phyloP scores from a whole-genome alignment of 805 yeast genomes.

The Starmerella bombi region DNA sequence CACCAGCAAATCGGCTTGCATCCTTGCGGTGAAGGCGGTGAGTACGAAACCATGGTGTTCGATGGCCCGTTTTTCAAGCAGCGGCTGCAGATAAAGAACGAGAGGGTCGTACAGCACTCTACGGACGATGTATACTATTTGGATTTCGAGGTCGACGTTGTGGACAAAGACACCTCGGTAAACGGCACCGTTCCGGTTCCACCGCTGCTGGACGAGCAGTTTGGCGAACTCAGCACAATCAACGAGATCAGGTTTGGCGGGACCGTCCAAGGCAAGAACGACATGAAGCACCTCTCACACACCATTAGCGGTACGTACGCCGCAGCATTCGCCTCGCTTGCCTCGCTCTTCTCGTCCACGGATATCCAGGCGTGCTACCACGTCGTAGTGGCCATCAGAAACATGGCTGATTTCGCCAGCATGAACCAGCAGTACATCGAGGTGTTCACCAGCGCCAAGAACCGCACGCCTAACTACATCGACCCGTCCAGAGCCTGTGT shows the following conservation, averaged over 20 bases:
- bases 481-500: slow-evolving; percentile 91
- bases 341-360: not conserved
- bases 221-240: slow-evolving; percentile 21
- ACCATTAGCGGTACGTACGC: slow-evolving; percentile 6
- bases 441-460: slow-evolving; percentile 38
- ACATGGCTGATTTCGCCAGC: slow-evolving; percentile 50
- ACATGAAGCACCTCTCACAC: not conserved
- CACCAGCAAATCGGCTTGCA: slow-evolving; percentile 67
- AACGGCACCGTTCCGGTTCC: slow-evolving; percentile 20
- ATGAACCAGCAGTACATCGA: slow-evolving; percentile 50
- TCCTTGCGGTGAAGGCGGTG: slow-evolving; percentile 98
- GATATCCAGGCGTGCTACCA: slow-evolving; percentile 5
- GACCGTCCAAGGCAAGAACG: not conserved
- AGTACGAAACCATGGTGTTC: slow-evolving; percentile 82
- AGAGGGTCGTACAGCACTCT: slow-evolving; percentile 35
- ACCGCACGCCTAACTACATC: slow-evolving; percentile 20
- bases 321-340: slow-evolving; percentile 6
- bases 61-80: slow-evolving; percentile 71
- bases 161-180: slow-evolving; percentile 34
- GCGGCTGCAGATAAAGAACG: slow-evolving; percentile 29
- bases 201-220: slow-evolving; percentile 25
- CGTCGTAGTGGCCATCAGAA: slow-evolving; percentile 32
- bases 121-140: slow-evolving; percentile 59
- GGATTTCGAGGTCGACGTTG: slow-evolving; percentile 29
- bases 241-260: not conserved